These are phyloP conservation scores for Royoungia palumana DNA, from an alignment of 768 basidiomycete species.

Conservation along the genomic window DNA sequence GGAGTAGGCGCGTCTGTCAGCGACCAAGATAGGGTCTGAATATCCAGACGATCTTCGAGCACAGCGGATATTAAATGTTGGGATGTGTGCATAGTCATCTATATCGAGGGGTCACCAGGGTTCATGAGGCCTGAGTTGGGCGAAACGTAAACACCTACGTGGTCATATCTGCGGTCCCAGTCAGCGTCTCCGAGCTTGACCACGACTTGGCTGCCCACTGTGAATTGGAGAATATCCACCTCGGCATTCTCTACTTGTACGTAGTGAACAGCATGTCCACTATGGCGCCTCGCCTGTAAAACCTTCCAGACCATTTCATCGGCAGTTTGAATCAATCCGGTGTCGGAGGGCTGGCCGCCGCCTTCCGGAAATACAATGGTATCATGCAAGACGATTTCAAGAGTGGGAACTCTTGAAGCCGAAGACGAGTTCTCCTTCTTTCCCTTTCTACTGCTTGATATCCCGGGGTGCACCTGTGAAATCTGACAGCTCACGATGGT, in stretches of 20 bases:
- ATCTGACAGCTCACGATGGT: constrained; percentile 49
- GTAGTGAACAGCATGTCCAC: constrained; percentile 75
- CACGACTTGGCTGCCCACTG: constrained; percentile 48
- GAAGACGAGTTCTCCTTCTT: constrained; percentile 52
- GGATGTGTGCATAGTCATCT: constrained; percentile 85
- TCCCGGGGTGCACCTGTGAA: constrained; percentile 42
- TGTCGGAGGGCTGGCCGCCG: constrained; percentile 78
- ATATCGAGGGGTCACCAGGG: not conserved
- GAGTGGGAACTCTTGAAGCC: constrained; percentile 43
- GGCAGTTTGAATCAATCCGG: constrained; percentile 49
- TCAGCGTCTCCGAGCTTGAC: constrained; percentile 58
- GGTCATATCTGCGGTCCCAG: constrained; percentile 66
- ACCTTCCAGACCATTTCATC: constrained; percentile 56
- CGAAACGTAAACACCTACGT: constrained; percentile 43
- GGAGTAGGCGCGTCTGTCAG: constrained; percentile 63
- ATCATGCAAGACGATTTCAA: constrained; percentile 70
- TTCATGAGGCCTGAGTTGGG: not conserved
- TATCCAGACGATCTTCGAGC: constrained; percentile 58
- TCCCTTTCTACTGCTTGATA: constrained; percentile 44
- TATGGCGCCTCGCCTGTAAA: constrained; percentile 62
- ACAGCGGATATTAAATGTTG: constrained; percentile 82
- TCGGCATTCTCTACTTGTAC: constrained; percentile 42
- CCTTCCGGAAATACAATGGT: constrained; percentile 82
- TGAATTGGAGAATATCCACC: constrained; percentile 46
- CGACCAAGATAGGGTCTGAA: constrained; percentile 83